Conservation (phyloP, 139 green algal species). For the Mychonastes homosphaera region DNA sequence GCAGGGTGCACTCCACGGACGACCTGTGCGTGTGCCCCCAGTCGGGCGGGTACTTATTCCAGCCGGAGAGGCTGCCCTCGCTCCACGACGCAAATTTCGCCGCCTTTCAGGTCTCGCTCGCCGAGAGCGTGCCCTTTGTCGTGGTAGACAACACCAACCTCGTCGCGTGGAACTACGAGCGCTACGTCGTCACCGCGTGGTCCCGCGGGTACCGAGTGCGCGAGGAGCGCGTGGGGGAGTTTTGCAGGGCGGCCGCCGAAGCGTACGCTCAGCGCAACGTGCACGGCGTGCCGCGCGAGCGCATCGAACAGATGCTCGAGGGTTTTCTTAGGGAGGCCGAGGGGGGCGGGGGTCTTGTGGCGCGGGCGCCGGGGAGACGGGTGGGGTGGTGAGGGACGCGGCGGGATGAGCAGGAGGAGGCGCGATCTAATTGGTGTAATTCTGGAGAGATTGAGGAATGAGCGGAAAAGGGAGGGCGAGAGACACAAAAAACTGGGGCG, state of each 20-base stretch:
- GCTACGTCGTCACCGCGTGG: conserved; percentile 16
- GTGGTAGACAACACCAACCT: conserved; percentile 27
- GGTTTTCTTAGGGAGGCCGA: too few relatives aligned
- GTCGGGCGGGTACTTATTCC: conserved; percentile 11
- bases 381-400: too few relatives aligned
- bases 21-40: conserved; percentile 8
- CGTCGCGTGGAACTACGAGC: conserved; percentile 12
- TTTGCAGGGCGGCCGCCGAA: conserved; percentile 3
- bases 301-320: conserved; percentile 15
- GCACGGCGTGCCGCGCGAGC: conserved; percentile 9
- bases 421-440: too few relatives aligned
- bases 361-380: too few relatives aligned
- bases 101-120: conserved; percentile 10
- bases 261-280: conserved; percentile 9
- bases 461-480: too few relatives aligned
- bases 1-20: conserved; percentile 13
- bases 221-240: conserved; percentile 18
- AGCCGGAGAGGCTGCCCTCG: conserved; percentile 1
- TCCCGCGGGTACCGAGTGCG: conserved; percentile 9
- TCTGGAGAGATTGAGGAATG: too few relatives aligned
- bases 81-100: conserved; percentile 15
- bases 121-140: conserved; percentile 9
- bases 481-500: too few relatives aligned
- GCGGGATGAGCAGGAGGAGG: too few relatives aligned
- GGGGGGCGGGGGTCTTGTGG: too few relatives aligned